Conservation (phyloP, 768 basidiomycete species). For the Russula ochroleuca region DNA sequence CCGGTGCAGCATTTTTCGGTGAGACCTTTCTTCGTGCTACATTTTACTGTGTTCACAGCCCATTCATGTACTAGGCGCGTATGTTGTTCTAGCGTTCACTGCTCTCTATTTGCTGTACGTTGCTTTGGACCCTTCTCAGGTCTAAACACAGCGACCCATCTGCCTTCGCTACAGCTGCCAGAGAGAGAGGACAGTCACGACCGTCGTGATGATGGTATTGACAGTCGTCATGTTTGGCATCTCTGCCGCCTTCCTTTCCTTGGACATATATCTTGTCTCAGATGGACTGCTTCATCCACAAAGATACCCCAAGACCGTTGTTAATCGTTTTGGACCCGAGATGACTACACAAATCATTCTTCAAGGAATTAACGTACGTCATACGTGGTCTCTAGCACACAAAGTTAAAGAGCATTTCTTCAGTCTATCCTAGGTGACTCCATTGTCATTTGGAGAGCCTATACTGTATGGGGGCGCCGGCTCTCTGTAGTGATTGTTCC, state of each 20-base stretch:
- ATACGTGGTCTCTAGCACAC: neutral
- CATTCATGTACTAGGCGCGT: slow-evolving; percentile 6
- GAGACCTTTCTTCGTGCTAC: neutral
- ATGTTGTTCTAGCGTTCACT: slow-evolving; percentile 3
- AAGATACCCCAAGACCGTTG: slow-evolving; percentile 5
- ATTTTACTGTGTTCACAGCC: neutral
- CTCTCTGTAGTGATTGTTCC: slow-evolving; percentile 13
- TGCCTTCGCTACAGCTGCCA: neutral
- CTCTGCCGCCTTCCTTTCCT: slow-evolving; percentile 7
- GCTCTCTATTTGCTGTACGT: slow-evolving; percentile 21
- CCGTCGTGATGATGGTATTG: slow-evolving; percentile 11
- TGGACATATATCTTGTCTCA: slow-evolving; percentile 14
- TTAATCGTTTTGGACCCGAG: neutral
- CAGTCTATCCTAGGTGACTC: slow-evolving; percentile 19
- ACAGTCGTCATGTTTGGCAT: slow-evolving; percentile 20
- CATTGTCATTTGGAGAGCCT: slow-evolving; percentile 26
- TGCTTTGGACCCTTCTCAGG: neutral
- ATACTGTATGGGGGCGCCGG: slow-evolving; percentile 17
- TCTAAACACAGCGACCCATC: neutral
- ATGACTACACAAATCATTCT: slow-evolving; percentile 1
- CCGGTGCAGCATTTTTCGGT: slow-evolving; percentile 13
- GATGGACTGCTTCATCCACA: slow-evolving; percentile 12
- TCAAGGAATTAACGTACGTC: slow-evolving; percentile 15
- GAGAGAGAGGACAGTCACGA: slow-evolving; percentile 11
- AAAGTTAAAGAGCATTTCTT: neutral